Evolutionary conservation across 768 basidiomycete species (phyloP).

Genomic region (Serendipita sp.): DNA sequence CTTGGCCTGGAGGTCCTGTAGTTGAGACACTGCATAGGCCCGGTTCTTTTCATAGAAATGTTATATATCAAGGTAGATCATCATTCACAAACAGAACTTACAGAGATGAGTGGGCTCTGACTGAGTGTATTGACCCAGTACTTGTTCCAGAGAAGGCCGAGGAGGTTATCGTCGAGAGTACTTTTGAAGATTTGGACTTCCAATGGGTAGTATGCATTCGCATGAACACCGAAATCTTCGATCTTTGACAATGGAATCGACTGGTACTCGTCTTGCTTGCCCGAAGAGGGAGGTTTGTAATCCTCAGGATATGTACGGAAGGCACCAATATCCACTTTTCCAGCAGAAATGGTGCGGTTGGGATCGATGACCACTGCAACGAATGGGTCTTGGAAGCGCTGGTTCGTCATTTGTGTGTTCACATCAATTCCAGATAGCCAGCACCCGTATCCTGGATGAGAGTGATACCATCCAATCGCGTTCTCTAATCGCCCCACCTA

Average conservation of each 20-base stretch:
- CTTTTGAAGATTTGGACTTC: conserved; percentile 95
- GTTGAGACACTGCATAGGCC: conserved; percentile 81
- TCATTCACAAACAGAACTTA: conserved; percentile 17
- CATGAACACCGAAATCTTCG: conserved; percentile 98
- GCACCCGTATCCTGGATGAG: conserved; percentile 97
- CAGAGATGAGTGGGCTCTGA: conserved; percentile 82
- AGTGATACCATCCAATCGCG: conserved; percentile 95
- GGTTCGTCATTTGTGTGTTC: conserved; percentile 88
- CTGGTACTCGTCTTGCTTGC: conserved; percentile 68
- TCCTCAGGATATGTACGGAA: conserved; percentile 96
- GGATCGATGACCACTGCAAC: conserved; percentile 97
- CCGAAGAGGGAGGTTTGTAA: conserved; percentile 62
- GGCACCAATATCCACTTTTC: conserved; percentile 96
- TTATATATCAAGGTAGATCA: neutral
- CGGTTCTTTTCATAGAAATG: conserved; percentile 46
- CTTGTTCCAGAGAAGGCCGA: conserved; percentile 94
- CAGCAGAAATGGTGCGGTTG: conserved; percentile 94
- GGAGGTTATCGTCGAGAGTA: conserved; percentile 66
- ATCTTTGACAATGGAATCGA: conserved; percentile 94
- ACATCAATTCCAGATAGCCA: conserved; percentile 99
- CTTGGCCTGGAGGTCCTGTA: conserved; percentile 81
- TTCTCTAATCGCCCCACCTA: conserved; percentile 31
- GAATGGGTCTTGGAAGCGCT: conserved; percentile 90
- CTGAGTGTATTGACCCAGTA: conserved; percentile 98
- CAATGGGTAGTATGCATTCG: conserved; percentile 86